Evolutionary conservation across 805 yeast species (phyloP).

Genomic region (Barnettozyma botsteinii): DNA sequence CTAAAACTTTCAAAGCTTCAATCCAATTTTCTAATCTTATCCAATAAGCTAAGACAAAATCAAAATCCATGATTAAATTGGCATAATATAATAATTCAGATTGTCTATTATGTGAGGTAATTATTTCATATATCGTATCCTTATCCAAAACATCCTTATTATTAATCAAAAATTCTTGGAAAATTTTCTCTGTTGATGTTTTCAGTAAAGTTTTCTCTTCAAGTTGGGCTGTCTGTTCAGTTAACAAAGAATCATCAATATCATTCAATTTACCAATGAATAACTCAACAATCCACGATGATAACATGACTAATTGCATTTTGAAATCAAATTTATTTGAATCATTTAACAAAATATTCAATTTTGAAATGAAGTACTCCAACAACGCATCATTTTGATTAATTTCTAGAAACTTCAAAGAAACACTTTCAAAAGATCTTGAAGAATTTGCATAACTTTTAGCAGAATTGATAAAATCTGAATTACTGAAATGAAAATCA

Average conservation of each 20-base stretch:
- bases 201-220: conserved; percentile 23
- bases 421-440: conserved; percentile 63
- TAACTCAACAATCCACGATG: conserved; percentile 34
- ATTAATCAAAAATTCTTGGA: conserved; percentile 44
- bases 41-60: conserved; percentile 64
- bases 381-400: conserved; percentile 39
- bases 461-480: conserved; percentile 40
- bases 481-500: conserved; percentile 33
- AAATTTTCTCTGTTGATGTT: conserved; percentile 26
- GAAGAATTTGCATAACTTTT: conserved; percentile 54
- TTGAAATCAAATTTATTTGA: conserved; percentile 23
- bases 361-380: conserved; percentile 39
- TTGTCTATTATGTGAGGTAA: conserved; percentile 59
- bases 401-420: conserved; percentile 46
- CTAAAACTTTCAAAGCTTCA: conserved; percentile 56
- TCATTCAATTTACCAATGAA: conserved; percentile 29
- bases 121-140: conserved; percentile 64
- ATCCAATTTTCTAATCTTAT: conserved; percentile 67
- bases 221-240: conserved; percentile 23
- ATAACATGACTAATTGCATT: conserved; percentile 27
- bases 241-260: conserved; percentile 28
- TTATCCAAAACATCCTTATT: conserved; percentile 51
- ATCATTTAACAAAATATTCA: conserved; percentile 28
- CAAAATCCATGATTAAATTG: conserved; percentile 57
- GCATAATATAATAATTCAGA: conserved; percentile 65